Evolutionary conservation across 2,329 filamentous ascomycete genomes (phyloP).

Genomic region (Magnaporthales sp.): DNA sequence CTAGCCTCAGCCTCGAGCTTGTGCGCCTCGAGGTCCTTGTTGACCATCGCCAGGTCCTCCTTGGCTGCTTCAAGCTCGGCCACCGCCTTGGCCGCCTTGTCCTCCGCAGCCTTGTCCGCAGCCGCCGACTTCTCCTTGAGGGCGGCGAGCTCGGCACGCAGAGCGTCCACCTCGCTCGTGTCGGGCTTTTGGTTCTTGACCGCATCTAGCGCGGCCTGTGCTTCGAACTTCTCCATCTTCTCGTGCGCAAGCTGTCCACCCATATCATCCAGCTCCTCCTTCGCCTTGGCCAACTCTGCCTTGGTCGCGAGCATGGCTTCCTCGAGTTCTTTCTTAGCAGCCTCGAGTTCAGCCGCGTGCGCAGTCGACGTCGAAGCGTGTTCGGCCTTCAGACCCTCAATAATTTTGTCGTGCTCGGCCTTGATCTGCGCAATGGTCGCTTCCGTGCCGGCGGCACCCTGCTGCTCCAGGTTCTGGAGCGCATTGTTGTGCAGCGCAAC

Average conservation of each 20-base stretch:
- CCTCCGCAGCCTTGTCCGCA: conserved; percentile 20
- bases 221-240: conserved; percentile 51
- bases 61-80: conserved; percentile 26
- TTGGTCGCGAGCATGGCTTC: conserved; percentile 25
- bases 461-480: conserved; percentile 33
- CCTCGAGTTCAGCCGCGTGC: conserved; percentile 30
- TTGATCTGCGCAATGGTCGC: conserved; percentile 28
- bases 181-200: conserved; percentile 46
- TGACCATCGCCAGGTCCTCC: conserved; percentile 37
- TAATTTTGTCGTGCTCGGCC: conserved; percentile 23
- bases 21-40: conserved; percentile 45
- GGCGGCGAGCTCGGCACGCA: conserved; percentile 39
- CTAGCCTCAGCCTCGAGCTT: conserved; percentile 41
- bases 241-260: conserved; percentile 46
- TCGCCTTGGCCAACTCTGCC: conserved; percentile 32
- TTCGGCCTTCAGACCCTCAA: conserved; percentile 28
- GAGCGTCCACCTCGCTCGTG: conserved; percentile 42
- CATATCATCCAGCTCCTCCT: conserved; percentile 39
- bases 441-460: conserved; percentile 27
- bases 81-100: conserved; percentile 26
- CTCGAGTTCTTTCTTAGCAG: conserved; percentile 27
- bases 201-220: conserved; percentile 53
- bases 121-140: conserved; percentile 31
- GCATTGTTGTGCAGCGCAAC: conserved; percentile 33
- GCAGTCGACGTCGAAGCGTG: conserved; percentile 24